Conservation (phyloP, 202 grass and related monocot species). For the Eragrostis tef region DNA sequence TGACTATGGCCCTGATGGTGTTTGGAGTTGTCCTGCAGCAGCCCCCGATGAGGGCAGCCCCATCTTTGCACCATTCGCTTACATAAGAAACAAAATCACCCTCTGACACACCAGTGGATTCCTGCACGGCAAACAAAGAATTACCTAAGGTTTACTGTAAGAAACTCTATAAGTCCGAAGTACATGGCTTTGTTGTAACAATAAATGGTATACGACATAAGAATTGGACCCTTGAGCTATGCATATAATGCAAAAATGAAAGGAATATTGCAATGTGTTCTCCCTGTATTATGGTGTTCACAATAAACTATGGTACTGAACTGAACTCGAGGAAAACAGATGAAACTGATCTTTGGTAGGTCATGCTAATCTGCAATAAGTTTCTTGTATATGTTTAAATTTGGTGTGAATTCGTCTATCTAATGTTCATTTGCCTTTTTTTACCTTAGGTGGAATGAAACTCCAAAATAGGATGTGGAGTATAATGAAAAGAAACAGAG, state of each 20-base stretch:
- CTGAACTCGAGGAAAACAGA: neutral
- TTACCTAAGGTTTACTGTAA: neutral
- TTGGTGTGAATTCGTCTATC: neutral
- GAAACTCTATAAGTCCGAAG: neutral
- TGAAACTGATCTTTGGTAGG: neutral
- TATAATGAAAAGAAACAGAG: constrained; percentile 1
- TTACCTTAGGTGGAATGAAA: neutral
- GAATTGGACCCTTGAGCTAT: neutral
- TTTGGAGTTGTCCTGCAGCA: constrained; percentile 99
- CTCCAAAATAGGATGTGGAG: constrained; percentile 6
- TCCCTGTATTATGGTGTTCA: neutral
- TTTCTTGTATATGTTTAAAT: neutral
- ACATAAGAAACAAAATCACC: constrained; percentile 91
- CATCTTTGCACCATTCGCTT: constrained; percentile 72
- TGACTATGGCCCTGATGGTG: constrained; percentile 79
- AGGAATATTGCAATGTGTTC: neutral
- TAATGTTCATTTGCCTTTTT: constrained; percentile 13
- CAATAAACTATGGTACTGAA: neutral
- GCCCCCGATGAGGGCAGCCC: constrained; percentile 72
- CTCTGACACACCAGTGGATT: constrained; percentile 77
- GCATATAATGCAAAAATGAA: neutral
- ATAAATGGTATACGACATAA: too few species aligned
- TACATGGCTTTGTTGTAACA: neutral
- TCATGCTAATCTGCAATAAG: neutral
- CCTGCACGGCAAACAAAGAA: constrained; percentile 47